phyloP scores from a whole-genome alignment of 2,329 filamentous ascomycete genomes.

The Hypoxylon sp. region DNA sequence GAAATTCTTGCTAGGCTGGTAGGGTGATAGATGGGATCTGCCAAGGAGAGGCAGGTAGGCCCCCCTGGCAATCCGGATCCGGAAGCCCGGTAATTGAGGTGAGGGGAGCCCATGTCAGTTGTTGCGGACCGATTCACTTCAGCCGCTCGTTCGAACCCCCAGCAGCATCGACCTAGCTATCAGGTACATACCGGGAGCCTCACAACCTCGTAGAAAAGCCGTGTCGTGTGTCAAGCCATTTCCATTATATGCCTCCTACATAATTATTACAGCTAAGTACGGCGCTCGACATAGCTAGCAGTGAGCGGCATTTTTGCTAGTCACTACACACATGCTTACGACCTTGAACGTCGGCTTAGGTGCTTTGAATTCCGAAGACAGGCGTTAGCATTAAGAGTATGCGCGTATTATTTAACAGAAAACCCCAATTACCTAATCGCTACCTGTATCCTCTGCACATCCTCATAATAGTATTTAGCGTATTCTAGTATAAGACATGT shows the following conservation, averaged over 20 bases:
- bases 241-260: not conserved
- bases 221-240: not conserved
- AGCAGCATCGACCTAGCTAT: not conserved
- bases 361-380: too few relatives aligned
- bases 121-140: conserved; percentile 23
- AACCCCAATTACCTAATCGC: too few relatives aligned
- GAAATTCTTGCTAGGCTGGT: conserved; percentile 4
- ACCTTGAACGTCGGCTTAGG: too few relatives aligned
- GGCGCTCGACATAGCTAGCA: not conserved
- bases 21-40: conserved; percentile 4
- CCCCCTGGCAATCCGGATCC: conserved; percentile 15
- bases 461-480: too few relatives aligned
- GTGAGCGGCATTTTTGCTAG: not conserved
- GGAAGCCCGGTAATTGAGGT: conserved; percentile 19
- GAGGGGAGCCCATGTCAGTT: conserved; percentile 16
- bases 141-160: conserved; percentile 7
- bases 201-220: not conserved
- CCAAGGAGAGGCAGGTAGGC: not conserved
- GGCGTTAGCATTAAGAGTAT: not conserved
- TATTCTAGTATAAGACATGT: too few relatives aligned
- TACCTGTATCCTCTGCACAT: not conserved
- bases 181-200: not conserved
- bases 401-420: not conserved
- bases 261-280: too few relatives aligned
- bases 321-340: too few relatives aligned